Evolutionary conservation across 2,329 filamentous ascomycete species (phyloP), one percentile per base, ranked within the genome.

Genomic region (Grosmannia penicillata): DNA sequence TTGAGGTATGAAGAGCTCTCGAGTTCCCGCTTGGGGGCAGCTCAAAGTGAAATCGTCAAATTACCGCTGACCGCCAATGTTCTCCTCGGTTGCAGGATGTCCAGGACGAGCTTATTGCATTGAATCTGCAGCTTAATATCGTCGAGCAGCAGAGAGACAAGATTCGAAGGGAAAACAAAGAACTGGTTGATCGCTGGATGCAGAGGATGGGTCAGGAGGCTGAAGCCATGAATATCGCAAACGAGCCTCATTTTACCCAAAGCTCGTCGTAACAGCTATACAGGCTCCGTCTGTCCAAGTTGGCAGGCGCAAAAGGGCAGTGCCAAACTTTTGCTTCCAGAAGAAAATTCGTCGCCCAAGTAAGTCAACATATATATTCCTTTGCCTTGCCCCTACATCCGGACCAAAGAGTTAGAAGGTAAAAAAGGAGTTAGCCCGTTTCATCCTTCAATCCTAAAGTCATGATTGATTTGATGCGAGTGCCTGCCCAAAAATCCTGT

Each of bases 141-240:
- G 78, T 80, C 4, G 86, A 93, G 55, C 73, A 87, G 54, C 75
- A 76, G 52, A 68, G 72, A 22, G 75, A 79, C 53, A 78, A 75
- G 56, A 63, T 93, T 45, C 73, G 77, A 53, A 70, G 68, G 42
- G 91, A 96, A 56, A 96, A 96, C 53, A 78, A 83, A 53, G 82
- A 94, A 48, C 66, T 98, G 39, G 77, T 95, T 38, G 80, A 86
- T 55, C 70, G 91, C 39, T 96, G 87, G 85, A 87, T 96, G 81
- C 76, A 75, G 53, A 70, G 80, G 46, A 91, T 91, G 72, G 80
- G 78, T 4, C 72, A 78, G 53, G 87, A 95, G 61, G 89, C 83
- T 10, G 82, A 91, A 40, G 78, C 74, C 45, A 87, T 94, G 79
- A 96, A 96, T 51, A 57, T 65, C 36, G 66, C 69, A 43, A 75